Conservation (phyloP, 2,329 filamentous ascomycete species). For the Calycina herbarum region DNA sequence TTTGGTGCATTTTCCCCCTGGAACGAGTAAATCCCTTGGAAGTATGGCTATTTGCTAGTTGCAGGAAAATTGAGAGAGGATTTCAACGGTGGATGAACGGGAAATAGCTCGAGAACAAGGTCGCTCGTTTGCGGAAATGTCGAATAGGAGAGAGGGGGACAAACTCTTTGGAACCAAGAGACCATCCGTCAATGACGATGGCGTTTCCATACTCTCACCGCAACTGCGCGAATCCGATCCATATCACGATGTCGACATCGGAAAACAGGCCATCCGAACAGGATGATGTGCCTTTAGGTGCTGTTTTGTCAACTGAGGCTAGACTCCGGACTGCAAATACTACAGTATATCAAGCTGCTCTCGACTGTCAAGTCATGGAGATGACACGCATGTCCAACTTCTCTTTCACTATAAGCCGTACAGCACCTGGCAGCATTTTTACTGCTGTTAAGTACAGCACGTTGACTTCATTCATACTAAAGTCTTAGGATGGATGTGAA, state of each 20-base stretch:
- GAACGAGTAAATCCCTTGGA: no score
- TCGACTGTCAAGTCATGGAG: constrained; percentile 20
- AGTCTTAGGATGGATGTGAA: constrained; percentile 20
- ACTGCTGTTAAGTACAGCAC: constrained; percentile 2
- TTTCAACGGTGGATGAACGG: no score
- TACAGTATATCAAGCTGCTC: constrained; percentile 19
- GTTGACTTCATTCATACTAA: constrained; percentile 19
- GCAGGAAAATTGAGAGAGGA: no score
- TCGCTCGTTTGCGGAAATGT: no score
- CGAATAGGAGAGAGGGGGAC: no score
- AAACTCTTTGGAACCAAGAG: no score
- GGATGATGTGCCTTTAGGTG: constrained; percentile 9
- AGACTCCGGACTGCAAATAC: constrained; percentile 20
- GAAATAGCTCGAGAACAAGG: no score
- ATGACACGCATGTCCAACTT: constrained; percentile 14
- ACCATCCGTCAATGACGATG: neutral
- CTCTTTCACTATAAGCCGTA: constrained; percentile 13
- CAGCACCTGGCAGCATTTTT: neutral
- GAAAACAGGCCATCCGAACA: constrained; percentile 13
- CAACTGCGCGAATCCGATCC: neutral
- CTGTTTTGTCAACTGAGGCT: constrained; percentile 8
- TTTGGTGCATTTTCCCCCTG: no score
- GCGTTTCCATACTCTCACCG: neutral
- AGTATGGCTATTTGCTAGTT: no score
- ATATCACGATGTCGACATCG: neutral